Base-by-base conservation (phyloP, 352 stramenopile genomes). In the Halophytophthora batemanensis region DNA sequence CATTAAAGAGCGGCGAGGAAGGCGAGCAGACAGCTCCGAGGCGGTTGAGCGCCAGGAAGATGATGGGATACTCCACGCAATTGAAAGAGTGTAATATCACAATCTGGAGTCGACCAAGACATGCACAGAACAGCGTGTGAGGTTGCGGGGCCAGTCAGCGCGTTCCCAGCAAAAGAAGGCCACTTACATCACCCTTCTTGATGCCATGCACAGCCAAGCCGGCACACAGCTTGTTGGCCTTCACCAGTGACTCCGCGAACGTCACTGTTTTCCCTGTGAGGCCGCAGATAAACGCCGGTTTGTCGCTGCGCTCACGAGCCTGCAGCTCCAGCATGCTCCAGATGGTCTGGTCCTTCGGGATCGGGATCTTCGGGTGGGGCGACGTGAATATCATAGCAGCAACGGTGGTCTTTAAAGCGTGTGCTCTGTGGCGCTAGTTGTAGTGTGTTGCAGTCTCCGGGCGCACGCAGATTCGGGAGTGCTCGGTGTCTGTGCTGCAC, bases 11-110 rank as follows among this genome's bases (percentile, higher is more conserved):
- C 2, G 71, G 63, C 1, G 69, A 69, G 40, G 69, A 65, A 10
- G 71, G 56, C 28, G 71, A 75, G 35, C 65, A 71, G 28, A 77
- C 64, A 13, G 61, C 74, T 14, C 67, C 57, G 13, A 86, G 35
- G 2, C 64, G 56, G 22, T 65, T 71, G 5, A 82, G 45, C 3
- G 74, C 74, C 18, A 76, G 41, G 40, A 77, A 71, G 14, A 79
- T 50, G 17, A 81, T 37, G 1, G 69, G 59, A 21, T 71, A 86
- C 43, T 86, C 69, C n/a, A 82, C 46, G 44, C 66, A 81, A 60
- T 86, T 86, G 53, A 75, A 58, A 37, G 64, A 71, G 47, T 77
- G 68, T 15, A 82, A 50, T n/a, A 83, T 29, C 15, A 82, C 62
- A 3, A 73, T 61, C 64, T 80, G 43, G 12, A 35, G 25, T 42